These are phyloP conservation scores for Microdochium trichocladiopsis DNA, from an alignment of 2,329 filamentous ascomycete genomes.

Conservation along the genomic window DNA sequence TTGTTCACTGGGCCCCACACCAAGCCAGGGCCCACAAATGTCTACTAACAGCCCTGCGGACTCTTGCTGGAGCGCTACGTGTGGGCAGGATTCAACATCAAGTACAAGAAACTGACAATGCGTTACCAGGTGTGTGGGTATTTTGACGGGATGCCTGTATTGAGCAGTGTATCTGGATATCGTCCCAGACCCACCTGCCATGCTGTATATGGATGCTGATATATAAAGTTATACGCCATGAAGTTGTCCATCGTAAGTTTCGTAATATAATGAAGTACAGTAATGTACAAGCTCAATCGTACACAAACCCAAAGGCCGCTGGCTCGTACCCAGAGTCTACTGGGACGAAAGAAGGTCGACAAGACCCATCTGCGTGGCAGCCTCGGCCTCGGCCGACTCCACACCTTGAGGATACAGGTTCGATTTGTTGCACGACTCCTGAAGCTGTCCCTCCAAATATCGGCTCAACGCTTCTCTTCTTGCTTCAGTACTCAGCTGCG, in stretches of 20 bases:
- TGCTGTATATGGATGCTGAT: background rate
- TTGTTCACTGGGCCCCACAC: too few species aligned
- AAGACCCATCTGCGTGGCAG: background rate
- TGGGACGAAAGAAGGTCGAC: background rate
- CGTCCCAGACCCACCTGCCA: too few species aligned
- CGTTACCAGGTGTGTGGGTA: too few species aligned
- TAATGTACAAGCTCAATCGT: background rate
- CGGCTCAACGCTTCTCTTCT: conserved; percentile 32
- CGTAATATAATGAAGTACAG: background rate
- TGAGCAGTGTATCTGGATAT: too few species aligned
- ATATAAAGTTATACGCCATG: background rate
- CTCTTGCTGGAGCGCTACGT: too few species aligned
- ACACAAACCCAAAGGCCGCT: too few species aligned
- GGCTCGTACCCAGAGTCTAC: background rate
- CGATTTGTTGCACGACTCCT: conserved; percentile 8
- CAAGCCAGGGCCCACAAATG: too few species aligned
- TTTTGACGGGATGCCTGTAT: too few species aligned
- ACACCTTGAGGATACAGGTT: background rate
- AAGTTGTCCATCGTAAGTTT: background rate
- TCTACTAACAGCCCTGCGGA: too few species aligned
- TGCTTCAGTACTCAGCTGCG: conserved; percentile 25
- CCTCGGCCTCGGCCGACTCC: background rate
- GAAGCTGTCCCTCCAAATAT: conserved; percentile 31
- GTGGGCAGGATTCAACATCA: too few species aligned
- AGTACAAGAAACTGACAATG: too few species aligned